Evolutionary conservation across 805 yeast genomes (phyloP).

Genomic region (Nakazawaea holstii): DNA sequence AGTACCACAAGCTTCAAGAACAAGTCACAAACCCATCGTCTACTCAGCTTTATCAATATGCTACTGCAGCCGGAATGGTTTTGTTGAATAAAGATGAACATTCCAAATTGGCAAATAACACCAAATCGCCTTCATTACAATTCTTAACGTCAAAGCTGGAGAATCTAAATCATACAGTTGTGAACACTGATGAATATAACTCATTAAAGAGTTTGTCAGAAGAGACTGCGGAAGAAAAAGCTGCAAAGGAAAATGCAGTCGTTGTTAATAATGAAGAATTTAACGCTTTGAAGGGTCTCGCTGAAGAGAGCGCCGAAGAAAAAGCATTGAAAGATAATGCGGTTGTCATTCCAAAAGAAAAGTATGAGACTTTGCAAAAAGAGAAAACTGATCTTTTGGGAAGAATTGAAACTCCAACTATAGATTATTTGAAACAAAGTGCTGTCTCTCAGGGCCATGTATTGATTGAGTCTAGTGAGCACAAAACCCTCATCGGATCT

Average conservation of each 20-base stretch:
- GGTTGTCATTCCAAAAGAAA: conserved; percentile 14
- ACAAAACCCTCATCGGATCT: neutral
- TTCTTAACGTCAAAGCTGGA: conserved; percentile 18
- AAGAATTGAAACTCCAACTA: neutral
- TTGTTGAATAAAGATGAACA: conserved; percentile 15
- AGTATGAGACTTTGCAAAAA: conserved; percentile 9
- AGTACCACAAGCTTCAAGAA: neutral
- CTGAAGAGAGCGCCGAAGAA: conserved; percentile 26
- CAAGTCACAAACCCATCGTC: conserved; percentile 9
- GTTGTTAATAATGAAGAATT: conserved; percentile 17
- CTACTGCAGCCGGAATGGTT: conserved; percentile 10
- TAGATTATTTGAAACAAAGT: conserved; percentile 3
- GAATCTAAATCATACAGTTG: conserved; percentile 20
- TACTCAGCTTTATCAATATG: conserved; percentile 7
- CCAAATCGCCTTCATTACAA: conserved; percentile 22
- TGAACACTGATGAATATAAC: conserved; percentile 19
- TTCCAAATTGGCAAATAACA: conserved; percentile 12
- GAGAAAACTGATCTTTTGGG: neutral
- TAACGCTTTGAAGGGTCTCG: conserved; percentile 15
- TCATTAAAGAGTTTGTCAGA: conserved; percentile 8
- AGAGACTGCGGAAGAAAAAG: conserved; percentile 15
- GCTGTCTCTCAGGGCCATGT: neutral
- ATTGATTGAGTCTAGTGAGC: neutral
- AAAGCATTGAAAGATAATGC: conserved; percentile 16
- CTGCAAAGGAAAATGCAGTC: conserved; percentile 20